Evolutionary conservation across 2,329 filamentous ascomycete species (phyloP), one percentile per base, ranked within the genome.

Genomic region (Byssoonygena ceratinophila): DNA sequence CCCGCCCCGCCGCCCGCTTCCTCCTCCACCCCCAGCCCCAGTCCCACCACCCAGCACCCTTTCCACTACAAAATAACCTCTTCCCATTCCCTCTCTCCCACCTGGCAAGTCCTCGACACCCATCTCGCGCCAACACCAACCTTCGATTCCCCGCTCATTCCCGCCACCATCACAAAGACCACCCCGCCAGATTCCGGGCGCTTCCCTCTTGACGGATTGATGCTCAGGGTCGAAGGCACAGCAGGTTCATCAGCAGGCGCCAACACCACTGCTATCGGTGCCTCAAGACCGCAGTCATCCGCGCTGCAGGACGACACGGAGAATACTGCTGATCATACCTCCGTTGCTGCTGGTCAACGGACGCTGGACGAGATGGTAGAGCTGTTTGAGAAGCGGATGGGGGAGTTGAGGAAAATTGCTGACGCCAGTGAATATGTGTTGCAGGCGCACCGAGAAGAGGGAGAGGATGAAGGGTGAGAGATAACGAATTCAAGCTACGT

Each of bases 41-140:
- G 74, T 83, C 11, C 69, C 23, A 40, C 46, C 25, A 41, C 20
- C 18, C 36, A 22, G 4, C 40, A 37, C 37, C 54, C 72, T 2
- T 63, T 72, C 51, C 25, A 50, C 23, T 72, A 68, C 51, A 72
- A 69, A 1, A 79, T 97, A 0, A 72, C 78, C 0, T 81, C 80
- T 53, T 84, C 86, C 1, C 81, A 84, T 39, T 89, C 84, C 56
- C 71, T 96, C 11, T 85, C 81, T 7, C 72, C 82, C 0, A 79
- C 84, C 46, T 97, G 91, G 83, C 81, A 84, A 60, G 74, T 84
- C 12, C 69, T 80, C 31, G 68, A 70, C 14, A 76, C 77, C 0
- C 68, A 69, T 8, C 68, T 85, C 8, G 70, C 71, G 6, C 72
- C 74, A 8, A 83, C 83, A 14, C 83, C 83, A 1, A 83, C 79